phyloP scores from a whole-genome alignment of 306 rosid species.

The Hippophae tibetana region DNA sequence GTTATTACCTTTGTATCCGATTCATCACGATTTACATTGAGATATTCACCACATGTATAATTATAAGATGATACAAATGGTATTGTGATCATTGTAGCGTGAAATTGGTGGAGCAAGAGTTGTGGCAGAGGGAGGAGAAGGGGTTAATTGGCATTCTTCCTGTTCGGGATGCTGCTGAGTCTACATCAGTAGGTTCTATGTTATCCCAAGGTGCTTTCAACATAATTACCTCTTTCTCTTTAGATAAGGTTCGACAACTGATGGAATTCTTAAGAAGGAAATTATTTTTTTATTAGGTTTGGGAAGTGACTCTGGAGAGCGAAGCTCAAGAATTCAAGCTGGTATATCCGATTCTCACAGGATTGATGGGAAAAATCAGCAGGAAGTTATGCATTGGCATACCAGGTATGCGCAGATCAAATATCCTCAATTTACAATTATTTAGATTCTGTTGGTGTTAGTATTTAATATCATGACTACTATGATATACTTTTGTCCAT shows the following conservation, averaged over 20 bases:
- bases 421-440: background rate
- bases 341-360: conserved; percentile 59
- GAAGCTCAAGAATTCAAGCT: conserved; percentile 53
- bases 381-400: conserved; percentile 90
- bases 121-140: conserved; percentile 98
- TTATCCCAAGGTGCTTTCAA: conserved; percentile 54
- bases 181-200: conserved; percentile 36
- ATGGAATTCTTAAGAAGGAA: background rate
- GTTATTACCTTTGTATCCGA: background rate
- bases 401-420: conserved; percentile 39
- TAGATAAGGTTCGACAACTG: background rate
- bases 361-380: conserved; percentile 57
- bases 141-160: conserved; percentile 95
- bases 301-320: conserved; percentile 60
- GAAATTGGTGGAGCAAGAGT: conserved; percentile 95
- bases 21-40: conserved; percentile 7
- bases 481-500: background rate
- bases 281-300: conserved; percentile 18
- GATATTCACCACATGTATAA: conserved; percentile 2
- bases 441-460: background rate
- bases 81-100: conserved; percentile 43
- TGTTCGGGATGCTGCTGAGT: conserved; percentile 74
- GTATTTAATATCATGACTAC: background rate
- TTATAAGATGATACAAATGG: background rate
- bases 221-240: background rate